Evolutionary conservation across 345 rosid species (phyloP).

Genomic region (Acer negundo): DNA sequence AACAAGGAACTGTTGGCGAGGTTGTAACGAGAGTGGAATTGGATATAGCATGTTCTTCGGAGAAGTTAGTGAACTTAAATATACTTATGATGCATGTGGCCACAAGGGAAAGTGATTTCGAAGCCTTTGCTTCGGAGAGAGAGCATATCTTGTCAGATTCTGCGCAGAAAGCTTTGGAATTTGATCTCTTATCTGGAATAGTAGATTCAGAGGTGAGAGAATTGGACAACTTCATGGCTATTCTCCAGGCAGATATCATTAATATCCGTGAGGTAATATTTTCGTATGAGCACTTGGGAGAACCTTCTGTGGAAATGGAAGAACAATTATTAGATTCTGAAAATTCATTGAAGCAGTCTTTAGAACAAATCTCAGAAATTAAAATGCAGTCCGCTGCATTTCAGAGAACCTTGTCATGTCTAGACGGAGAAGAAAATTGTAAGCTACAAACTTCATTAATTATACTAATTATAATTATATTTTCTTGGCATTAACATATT

Average conservation of each 20-base stretch:
- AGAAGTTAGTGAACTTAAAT: conserved; percentile 73
- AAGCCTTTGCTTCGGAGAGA: conserved; percentile 44
- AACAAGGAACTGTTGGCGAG: conserved; percentile 43
- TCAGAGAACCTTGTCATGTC: conserved; percentile 51
- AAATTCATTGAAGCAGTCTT: conserved; percentile 52
- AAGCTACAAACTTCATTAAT: conserved; percentile 26
- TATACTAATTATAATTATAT: neutral
- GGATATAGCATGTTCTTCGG: conserved; percentile 70
- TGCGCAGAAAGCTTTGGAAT: conserved; percentile 61
- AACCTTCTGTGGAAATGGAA: conserved; percentile 50
- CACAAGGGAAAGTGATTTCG: conserved; percentile 73
- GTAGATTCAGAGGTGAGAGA: conserved; percentile 67
- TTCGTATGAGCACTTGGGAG: conserved; percentile 49
- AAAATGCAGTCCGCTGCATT: conserved; percentile 60
- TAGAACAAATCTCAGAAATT: conserved; percentile 65
- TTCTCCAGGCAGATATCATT: conserved; percentile 39
- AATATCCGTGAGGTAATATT: conserved; percentile 43
- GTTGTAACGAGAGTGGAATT: conserved; percentile 63
- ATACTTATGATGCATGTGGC: conserved; percentile 78
- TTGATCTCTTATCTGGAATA: conserved; percentile 65
- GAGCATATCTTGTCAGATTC: conserved; percentile 32
- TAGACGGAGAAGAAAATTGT: conserved; percentile 50
- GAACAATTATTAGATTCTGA: conserved; percentile 60
- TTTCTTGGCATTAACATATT: neutral
- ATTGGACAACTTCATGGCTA: conserved; percentile 47